Base-by-base conservation (phyloP, 352 stramenopile species). In the Pythium brachiatum region DNA sequence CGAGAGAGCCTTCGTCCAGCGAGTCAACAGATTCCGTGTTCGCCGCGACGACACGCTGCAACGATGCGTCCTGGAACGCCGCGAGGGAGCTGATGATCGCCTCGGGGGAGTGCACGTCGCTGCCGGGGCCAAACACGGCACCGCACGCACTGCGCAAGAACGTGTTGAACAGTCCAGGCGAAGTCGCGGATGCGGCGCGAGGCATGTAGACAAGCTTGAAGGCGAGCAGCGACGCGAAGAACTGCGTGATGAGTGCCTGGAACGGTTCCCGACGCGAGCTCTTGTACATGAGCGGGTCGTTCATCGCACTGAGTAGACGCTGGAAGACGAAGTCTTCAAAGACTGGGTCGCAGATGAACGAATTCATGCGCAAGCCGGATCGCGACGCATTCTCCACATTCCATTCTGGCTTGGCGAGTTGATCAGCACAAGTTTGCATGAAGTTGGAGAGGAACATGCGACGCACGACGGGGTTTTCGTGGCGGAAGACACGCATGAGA, bases 261-360 rank as follows among this genome's bases (percentile, higher is more conserved):
- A 74, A 74, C 23, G 60, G 46, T 27, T 52, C 59, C 31, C 48
- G 54, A 53, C 60, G 62, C 23, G 60, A 78, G 38, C 73, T 85
- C 64, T 90, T 92, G 74, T 86, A 93, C 48, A 94, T 75, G 34
- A 90, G 62, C 15, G 81, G 82, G 39, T 93, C 82, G 56, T 93
- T 94, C 20, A 69, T 75, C 3, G 76, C 64, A 18, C 67, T 75
- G 29, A 94, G 54, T 27, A 94, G 53, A 11, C 72, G 60, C 12
- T 66, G 48, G 11, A 90, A 73, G 20, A 91, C 66, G 61, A 94
- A 93, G 8, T 39, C 39, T 23, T 75, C 68, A 53, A 91, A 93
- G 47, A 68, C 57, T 29, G 65, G 39, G 2, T 75, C 61, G 23
- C 69, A 75, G 3, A 72, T 61, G 25, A 89, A 88, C 9, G 78